Percentiles rank a stretch among this genome's conserved stretches.
Evolutionary conservation across 2,329 filamentous ascomycete genomes (phyloP).

Genomic region (Tolypocladium album): DNA sequence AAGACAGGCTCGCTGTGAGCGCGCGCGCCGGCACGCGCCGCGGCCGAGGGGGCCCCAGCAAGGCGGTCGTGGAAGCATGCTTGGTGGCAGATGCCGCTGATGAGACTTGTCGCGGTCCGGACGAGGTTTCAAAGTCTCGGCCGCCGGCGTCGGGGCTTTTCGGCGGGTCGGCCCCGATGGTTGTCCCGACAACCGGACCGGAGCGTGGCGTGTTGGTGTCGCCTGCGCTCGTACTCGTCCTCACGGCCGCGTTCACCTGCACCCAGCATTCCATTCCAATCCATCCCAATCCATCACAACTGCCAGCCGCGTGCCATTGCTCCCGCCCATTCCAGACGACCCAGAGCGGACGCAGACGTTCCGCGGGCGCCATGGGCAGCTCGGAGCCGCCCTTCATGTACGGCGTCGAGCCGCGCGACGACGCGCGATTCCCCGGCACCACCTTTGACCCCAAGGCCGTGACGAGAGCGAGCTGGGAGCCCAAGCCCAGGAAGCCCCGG

Average conservation of each 20-base stretch:
- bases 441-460: constrained; percentile 82
- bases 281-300: not conserved
- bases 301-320: too few relatives aligned
- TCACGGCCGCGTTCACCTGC: not conserved
- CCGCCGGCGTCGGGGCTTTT: not conserved
- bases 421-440: constrained; percentile 41
- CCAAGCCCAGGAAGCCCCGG: constrained; percentile 51
- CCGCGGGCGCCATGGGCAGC: constrained; percentile 12
- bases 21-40: not conserved
- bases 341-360: not conserved
- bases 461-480: constrained; percentile 66
- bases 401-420: constrained; percentile 37
- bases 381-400: constrained; percentile 59
- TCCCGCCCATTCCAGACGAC: too few relatives aligned
- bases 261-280: not conserved
- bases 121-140: not conserved
- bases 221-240: too few relatives aligned
- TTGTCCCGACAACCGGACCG: not conserved
- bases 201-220: not conserved
- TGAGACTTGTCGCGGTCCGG: not conserved
- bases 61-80: not conserved
- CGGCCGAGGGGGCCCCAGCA: not conserved
- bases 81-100: not conserved
- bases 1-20: not conserved
- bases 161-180: not conserved